Conservation (phyloP, 768 basidiomycete species). For the Phlegmacium glaucopus region DNA sequence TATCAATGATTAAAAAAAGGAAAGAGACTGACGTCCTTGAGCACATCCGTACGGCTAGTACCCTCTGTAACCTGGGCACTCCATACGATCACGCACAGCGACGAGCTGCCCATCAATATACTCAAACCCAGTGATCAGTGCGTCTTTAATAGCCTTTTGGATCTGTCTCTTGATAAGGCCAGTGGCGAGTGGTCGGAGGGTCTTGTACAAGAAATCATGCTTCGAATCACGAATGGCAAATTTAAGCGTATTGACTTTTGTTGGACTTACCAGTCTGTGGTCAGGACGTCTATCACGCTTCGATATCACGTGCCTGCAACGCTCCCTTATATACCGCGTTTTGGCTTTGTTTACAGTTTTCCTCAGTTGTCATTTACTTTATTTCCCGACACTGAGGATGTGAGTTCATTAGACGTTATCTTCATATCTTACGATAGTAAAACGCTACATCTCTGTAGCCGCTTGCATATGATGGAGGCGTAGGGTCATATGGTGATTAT, state of each 20-base stretch:
- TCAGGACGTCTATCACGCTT: too few relatives aligned
- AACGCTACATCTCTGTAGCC: conserved; percentile 93
- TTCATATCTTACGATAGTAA: conserved; percentile 85
- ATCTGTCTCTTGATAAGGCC: conserved; percentile 78
- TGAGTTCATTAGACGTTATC: too few relatives aligned
- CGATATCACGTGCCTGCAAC: conserved; percentile 72
- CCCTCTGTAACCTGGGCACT: conserved; percentile 44
- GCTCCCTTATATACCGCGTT: too few relatives aligned
- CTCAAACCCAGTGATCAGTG: conserved; percentile 77
- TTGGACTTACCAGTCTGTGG: too few relatives aligned
- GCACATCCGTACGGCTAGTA: conserved; percentile 38
- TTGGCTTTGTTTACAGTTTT: too few relatives aligned
- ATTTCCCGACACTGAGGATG: too few relatives aligned
- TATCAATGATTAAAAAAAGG: background rate
- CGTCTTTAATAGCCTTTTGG: conserved; percentile 52
- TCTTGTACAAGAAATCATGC: conserved; percentile 87
- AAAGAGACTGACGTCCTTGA: conserved; percentile 51
- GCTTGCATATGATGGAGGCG: conserved; percentile 85
- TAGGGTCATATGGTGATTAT: conserved; percentile 70
- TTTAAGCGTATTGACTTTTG: conserved; percentile 83
- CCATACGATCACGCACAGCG: conserved; percentile 78
- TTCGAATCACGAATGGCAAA: conserved; percentile 91
- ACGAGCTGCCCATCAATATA: conserved; percentile 89
- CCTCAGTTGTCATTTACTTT: too few relatives aligned
- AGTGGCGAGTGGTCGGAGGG: conserved; percentile 74